Percentiles rank a stretch among this genome's conserved stretches.
phyloP scores from a whole-genome alignment of 352 stramenopile species.

The Peronospora farinosa region DNA sequence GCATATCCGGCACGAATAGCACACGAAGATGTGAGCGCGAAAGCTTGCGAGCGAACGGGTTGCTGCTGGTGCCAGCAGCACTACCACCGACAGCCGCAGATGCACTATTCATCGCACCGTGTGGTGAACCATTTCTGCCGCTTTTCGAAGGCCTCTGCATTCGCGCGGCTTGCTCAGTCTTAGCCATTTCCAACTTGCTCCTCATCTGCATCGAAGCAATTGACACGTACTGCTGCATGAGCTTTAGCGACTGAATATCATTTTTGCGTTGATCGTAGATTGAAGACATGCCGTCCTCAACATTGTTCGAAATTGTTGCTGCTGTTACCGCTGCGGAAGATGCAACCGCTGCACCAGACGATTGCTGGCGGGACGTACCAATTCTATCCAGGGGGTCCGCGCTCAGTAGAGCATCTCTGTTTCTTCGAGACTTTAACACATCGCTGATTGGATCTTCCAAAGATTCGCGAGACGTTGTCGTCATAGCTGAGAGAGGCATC shows the following conservation, averaged over 20 bases:
- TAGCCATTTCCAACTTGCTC: conserved; percentile 81
- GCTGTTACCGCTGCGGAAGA: conserved; percentile 23
- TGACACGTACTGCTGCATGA: conserved; percentile 85
- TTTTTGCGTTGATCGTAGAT: conserved; percentile 70
- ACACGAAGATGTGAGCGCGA: conserved; percentile 52
- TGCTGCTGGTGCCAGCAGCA: conserved; percentile 22
- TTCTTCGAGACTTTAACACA: conserved; percentile 16
- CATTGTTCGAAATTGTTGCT: conserved; percentile 21
- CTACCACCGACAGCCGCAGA: conserved; percentile 24
- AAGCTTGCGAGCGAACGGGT: conserved; percentile 51
- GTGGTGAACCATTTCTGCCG: conserved; percentile 25
- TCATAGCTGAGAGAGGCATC: conserved; percentile 17
- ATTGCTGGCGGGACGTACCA: conserved; percentile 28
- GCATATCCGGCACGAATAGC: conserved; percentile 60
- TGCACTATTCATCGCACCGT: conserved; percentile 21
- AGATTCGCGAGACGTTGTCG: conserved; percentile 24
- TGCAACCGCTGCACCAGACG: conserved; percentile 22
- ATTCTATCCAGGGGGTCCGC: conserved; percentile 66
- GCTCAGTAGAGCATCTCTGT: conserved; percentile 52
- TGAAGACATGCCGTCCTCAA: conserved; percentile 20
- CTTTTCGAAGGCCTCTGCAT: conserved; percentile 48
- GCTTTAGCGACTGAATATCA: conserved; percentile 67
- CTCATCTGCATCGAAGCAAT: conserved; percentile 87
- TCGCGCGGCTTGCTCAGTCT: conserved; percentile 68
- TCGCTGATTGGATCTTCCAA: conserved; percentile 23